Conservation (phyloP, 2,329 filamentous ascomycete species). For the Ustulina deusta region DNA sequence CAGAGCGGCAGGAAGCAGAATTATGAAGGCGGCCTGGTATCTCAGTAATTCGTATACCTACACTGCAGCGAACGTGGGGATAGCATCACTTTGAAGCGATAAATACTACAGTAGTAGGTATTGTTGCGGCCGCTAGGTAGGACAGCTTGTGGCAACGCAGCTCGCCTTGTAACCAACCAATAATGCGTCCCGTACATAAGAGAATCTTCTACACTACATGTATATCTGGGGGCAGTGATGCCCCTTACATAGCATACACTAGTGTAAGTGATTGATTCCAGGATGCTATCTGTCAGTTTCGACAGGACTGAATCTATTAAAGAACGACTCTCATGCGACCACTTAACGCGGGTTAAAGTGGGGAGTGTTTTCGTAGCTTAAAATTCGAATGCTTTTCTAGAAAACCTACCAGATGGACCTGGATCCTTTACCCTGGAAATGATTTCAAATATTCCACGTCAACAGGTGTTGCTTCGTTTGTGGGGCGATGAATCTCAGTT, state of each 20-base stretch:
- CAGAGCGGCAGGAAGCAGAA: neutral
- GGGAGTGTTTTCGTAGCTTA: conserved; percentile 13
- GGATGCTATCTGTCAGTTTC: neutral
- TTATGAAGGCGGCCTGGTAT: neutral
- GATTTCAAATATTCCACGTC: conserved; percentile 29
- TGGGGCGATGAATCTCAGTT: conserved; percentile 30
- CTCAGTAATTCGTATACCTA: neutral
- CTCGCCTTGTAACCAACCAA: neutral
- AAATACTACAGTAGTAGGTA: neutral
- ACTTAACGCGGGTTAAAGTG: conserved; percentile 27
- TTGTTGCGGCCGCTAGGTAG: neutral
- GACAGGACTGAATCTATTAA: neutral
- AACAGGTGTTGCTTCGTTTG: conserved; percentile 1
- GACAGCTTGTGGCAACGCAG: neutral
- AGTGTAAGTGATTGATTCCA: neutral
- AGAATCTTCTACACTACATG: no score
- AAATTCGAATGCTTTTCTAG: conserved; percentile 31
- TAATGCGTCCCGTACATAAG: neutral
- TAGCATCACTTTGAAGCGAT: neutral
- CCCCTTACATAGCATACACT: no score
- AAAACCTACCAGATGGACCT: conserved; percentile 21
- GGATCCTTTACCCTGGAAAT: conserved; percentile 24
- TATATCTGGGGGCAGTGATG: no score
- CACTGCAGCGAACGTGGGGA: neutral
- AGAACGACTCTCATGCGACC: conserved; percentile 26